phyloP scores from a whole-genome alignment of 2,329 filamentous ascomycete genomes.

The Phoma herbarum region DNA sequence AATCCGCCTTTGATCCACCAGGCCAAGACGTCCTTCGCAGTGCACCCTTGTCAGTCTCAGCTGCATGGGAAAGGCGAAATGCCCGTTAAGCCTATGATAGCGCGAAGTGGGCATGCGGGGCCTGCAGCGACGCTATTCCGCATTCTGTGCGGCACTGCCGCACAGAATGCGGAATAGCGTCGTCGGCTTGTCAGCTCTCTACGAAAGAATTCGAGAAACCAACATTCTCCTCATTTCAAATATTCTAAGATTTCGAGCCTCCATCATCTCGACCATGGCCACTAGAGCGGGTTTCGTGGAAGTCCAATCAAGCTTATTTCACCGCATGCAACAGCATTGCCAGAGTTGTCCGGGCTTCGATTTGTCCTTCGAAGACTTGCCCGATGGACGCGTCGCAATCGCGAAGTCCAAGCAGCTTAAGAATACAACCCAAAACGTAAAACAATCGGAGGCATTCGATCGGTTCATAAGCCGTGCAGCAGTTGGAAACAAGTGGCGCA shows the following conservation, averaged over 20 bases:
- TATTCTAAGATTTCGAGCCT: background rate
- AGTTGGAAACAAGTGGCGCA: background rate
- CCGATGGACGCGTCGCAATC: background rate
- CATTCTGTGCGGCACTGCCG: too few species aligned
- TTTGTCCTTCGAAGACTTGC: background rate
- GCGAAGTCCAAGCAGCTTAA: background rate
- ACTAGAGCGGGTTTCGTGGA: background rate
- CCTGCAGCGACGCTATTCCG: too few species aligned
- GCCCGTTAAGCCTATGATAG: too few species aligned
- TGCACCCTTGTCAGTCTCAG: too few species aligned
- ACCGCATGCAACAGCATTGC: background rate
- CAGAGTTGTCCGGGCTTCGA: background rate
- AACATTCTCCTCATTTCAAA: background rate
- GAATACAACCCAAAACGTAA: background rate
- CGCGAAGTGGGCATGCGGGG: too few species aligned
- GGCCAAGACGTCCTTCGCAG: too few species aligned
- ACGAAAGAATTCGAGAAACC: background rate
- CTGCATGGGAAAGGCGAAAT: too few species aligned
- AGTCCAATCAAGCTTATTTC: background rate
- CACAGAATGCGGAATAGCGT: background rate
- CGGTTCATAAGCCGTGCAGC: background rate
- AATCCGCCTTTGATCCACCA: too few species aligned
- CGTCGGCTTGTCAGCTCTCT: background rate
- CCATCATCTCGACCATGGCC: background rate
- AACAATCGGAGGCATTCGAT: background rate